These are phyloP conservation scores for Macadamia tetraphylla DNA, from an alignment of 164 flowering plant species.

Conservation along the genomic window DNA sequence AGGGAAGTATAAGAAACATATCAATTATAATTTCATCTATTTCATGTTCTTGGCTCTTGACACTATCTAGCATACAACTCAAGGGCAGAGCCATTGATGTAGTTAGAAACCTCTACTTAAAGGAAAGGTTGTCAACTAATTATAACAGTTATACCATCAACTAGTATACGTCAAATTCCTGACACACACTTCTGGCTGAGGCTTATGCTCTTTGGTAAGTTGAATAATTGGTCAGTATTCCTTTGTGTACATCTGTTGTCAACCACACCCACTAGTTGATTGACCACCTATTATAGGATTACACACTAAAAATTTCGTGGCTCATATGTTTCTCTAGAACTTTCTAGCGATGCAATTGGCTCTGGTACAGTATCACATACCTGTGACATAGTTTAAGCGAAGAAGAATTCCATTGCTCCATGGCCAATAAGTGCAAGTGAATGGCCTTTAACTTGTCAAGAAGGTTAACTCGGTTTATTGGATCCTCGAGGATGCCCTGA, in stretches of 20 bases:
- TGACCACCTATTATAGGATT: neutral
- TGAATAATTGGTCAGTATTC: neutral
- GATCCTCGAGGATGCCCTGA: slow-evolving; percentile 12
- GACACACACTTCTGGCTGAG: too few relatives aligned
- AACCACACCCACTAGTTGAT: neutral
- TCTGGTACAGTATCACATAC: slow-evolving; percentile 19
- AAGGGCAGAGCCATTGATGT: too few relatives aligned
- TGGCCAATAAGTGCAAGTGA: slow-evolving; percentile 52
- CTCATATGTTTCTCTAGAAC: neutral
- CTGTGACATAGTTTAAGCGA: slow-evolving; percentile 43
- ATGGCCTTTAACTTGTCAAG: slow-evolving; percentile 57
- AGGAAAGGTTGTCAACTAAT: neutral
- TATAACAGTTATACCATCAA: too few relatives aligned
- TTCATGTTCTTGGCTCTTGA: too few relatives aligned
- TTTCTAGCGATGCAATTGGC: too few relatives aligned
- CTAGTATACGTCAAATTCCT: too few relatives aligned
- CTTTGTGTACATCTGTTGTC: neutral
- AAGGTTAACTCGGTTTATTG: slow-evolving; percentile 29
- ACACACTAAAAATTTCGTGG: neutral
- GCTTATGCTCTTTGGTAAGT: neutral
- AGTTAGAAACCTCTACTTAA: neutral
- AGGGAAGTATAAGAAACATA: too few relatives aligned
- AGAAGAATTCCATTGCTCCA: slow-evolving; percentile 68
- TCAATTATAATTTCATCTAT: too few relatives aligned
- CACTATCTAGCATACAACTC: too few relatives aligned